These are phyloP conservation scores for Trichoderma polysporum DNA, from an alignment of 2,329 filamentous ascomycete genomes.

Conservation along the genomic window DNA sequence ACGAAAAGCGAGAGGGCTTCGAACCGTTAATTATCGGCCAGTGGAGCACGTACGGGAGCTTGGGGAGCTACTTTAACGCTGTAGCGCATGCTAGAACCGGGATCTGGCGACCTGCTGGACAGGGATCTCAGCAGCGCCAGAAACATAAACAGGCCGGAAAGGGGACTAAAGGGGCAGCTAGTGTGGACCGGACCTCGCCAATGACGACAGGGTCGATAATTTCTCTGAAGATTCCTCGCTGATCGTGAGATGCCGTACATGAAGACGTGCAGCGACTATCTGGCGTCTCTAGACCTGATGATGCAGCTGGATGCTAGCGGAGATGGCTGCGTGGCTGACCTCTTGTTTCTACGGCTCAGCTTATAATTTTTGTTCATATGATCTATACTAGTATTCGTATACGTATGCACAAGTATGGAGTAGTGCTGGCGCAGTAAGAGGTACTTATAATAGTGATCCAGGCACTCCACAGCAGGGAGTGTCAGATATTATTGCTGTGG, in stretches of 20 bases:
- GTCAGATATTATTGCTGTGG: neutral
- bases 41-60: conserved; percentile 18
- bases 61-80: conserved; percentile 7
- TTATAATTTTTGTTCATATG: neutral
- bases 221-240: neutral
- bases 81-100: conserved; percentile 2
- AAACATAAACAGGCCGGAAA: conserved; percentile 9
- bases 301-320: neutral
- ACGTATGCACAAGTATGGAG: neutral
- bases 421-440: neutral
- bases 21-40: neutral
- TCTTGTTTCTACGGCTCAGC: neutral
- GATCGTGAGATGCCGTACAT: conserved; percentile 3
- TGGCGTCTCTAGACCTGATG: neutral
- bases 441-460: neutral
- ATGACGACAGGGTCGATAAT: conserved; percentile 10
- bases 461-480: neutral
- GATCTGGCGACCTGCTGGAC: conserved; percentile 4
- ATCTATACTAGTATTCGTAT: neutral
- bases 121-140: conserved; percentile 6
- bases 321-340: neutral
- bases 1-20: neutral
- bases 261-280: conserved; percentile 3
- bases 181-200: conserved; percentile 8
- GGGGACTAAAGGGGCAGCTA: conserved; percentile 12